These are phyloP conservation scores for Xylaria sp. DNA, from an alignment of 2,329 filamentous ascomycete genomes.

Conservation along the genomic window DNA sequence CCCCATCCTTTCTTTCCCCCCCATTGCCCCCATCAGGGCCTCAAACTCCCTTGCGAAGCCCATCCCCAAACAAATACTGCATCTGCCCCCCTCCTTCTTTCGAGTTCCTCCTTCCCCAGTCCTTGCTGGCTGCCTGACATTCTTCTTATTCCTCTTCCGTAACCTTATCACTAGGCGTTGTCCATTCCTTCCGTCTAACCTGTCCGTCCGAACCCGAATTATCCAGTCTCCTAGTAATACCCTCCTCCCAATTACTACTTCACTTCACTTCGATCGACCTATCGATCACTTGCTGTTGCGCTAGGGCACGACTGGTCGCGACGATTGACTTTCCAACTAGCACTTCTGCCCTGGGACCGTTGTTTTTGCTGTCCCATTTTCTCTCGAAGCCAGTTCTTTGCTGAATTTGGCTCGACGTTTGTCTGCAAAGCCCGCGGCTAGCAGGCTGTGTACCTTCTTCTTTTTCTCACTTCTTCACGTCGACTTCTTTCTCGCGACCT, in stretches of 20 bases:
- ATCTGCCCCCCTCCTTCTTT: conserved; percentile 37
- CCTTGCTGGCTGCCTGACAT: conserved; percentile 40
- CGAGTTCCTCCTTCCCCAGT: conserved; percentile 38
- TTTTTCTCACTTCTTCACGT: conserved; percentile 29
- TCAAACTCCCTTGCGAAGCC: conserved; percentile 23
- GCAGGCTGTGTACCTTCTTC: conserved; percentile 43
- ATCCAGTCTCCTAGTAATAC: conserved; percentile 25
- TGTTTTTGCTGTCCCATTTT: conserved; percentile 33
- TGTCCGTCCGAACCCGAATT: conserved; percentile 21
- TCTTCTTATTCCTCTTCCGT: conserved; percentile 36
- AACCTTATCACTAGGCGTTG: conserved; percentile 45
- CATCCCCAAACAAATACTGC: conserved; percentile 38
- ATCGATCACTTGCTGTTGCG: conserved; percentile 12
- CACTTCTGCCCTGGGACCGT: conserved; percentile 39
- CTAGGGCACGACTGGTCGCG: conserved; percentile 31
- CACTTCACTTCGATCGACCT: conserved; percentile 15
- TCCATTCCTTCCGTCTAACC: conserved; percentile 35
- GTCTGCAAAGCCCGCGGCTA: conserved; percentile 31
- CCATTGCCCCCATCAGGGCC: conserved; percentile 26
- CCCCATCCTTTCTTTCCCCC: conserved; percentile 32
- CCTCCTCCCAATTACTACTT: not conserved
- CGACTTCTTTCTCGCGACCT: conserved; percentile 37
- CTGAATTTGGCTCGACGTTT: conserved; percentile 49
- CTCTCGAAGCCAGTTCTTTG: conserved; percentile 49
- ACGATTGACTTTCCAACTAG: conserved; percentile 38